A percentile compares a stretch with the other conserved stretches of the same genome.
Evolutionary conservation across 345 rosid species (phyloP).

Genomic region (Gossypium herbaceum): DNA sequence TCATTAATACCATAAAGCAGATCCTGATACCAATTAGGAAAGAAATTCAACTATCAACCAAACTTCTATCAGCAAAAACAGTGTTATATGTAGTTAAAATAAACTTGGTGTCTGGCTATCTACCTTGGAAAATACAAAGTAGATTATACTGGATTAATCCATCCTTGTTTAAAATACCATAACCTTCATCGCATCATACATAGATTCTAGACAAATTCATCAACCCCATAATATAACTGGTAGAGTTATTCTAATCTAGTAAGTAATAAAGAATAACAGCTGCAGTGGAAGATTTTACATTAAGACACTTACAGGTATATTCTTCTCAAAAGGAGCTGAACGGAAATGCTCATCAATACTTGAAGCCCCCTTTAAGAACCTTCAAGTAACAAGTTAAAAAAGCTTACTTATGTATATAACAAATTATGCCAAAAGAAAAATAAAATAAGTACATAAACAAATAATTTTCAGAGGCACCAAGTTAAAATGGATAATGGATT

Average conservation of each 20-base stretch:
- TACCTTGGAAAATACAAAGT: background rate
- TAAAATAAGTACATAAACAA: background rate
- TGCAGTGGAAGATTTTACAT: background rate
- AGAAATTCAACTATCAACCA: background rate
- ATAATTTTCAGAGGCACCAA: background rate
- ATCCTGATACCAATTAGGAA: background rate
- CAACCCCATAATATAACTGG: background rate
- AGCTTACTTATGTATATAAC: background rate
- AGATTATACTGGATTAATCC: background rate
- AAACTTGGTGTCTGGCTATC: background rate
- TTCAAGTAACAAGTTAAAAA: background rate
- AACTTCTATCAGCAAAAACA: background rate
- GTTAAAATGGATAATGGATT: background rate
- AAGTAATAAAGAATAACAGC: background rate
- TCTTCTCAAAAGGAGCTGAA: slow-evolving; percentile 70
- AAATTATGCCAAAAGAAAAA: slow-evolving; percentile 7
- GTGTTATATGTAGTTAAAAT: background rate
- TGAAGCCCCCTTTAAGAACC: slow-evolving; percentile 69
- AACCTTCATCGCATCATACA: background rate
- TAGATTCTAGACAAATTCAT: slow-evolving; percentile 5
- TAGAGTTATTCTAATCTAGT: background rate
- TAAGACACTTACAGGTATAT: slow-evolving; percentile 68
- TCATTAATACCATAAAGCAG: slow-evolving; percentile 1
- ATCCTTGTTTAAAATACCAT: background rate
- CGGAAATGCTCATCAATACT: slow-evolving; percentile 84